These are phyloP conservation scores for Fragosphaeria purpurea DNA, from an alignment of 2,329 filamentous ascomycete species.

Conservation along the genomic window DNA sequence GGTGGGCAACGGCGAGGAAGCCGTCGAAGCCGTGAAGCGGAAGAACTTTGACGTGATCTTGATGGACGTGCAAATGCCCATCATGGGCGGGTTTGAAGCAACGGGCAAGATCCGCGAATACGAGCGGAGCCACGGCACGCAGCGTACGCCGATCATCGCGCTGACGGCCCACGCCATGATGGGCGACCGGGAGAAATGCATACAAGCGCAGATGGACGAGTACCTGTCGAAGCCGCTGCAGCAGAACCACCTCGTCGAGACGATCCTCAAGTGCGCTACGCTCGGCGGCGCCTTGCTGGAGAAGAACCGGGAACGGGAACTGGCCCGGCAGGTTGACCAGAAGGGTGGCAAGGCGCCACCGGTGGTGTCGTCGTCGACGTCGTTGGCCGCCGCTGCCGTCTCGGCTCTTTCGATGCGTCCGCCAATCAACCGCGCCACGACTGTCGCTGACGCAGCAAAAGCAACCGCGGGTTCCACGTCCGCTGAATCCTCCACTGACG, in stretches of 20 bases:
- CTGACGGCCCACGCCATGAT: conserved; percentile 98
- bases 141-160: conserved; percentile 89
- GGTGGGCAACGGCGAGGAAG: conserved; percentile 89
- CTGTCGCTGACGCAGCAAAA: conserved; percentile 4
- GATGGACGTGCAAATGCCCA: conserved; percentile 99
- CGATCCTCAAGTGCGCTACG: conserved; percentile 87
- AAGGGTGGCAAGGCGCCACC: conserved; percentile 15
- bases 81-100: conserved; percentile 98
- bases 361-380: conserved; percentile 19
- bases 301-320: conserved; percentile 56
- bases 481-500: neutral
- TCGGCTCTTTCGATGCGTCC: neutral
- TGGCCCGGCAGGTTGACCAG: conserved; percentile 27
- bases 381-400: conserved; percentile 28
- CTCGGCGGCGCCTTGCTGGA: conserved; percentile 75
- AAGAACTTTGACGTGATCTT: conserved; percentile 93
- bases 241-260: conserved; percentile 19
- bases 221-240: conserved; percentile 68
- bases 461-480: neutral
- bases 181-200: conserved; percentile 94
- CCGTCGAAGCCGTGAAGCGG: conserved; percentile 82
- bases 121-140: conserved; percentile 68
- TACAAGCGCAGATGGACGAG: conserved; percentile 98
- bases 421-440: conserved; percentile 6
- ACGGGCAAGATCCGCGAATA: conserved; percentile 95